These are phyloP conservation scores for Chrysoporthe cubensis DNA, from an alignment of 2,329 filamentous ascomycete species.

Conservation along the genomic window DNA sequence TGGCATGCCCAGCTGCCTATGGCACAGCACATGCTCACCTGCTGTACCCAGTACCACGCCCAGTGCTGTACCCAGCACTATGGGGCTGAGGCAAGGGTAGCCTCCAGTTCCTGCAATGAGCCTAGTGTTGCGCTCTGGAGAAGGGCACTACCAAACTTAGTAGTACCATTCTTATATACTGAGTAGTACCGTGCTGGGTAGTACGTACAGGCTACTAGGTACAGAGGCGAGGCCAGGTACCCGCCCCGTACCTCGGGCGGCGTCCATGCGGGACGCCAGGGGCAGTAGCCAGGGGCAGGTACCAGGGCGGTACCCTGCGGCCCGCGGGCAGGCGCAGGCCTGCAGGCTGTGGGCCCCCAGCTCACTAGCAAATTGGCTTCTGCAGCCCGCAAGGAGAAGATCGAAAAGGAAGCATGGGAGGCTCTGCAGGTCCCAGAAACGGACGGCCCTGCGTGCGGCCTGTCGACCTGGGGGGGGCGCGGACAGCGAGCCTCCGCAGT, in stretches of 20 bases:
- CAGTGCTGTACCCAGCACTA: too few species aligned
- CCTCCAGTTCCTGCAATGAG: background rate
- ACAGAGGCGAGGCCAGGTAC: background rate
- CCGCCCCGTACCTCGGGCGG: too few species aligned
- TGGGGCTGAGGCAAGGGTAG: conserved; percentile 3
- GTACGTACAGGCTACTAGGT: background rate
- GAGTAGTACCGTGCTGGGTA: too few species aligned
- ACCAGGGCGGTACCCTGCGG: too few species aligned
- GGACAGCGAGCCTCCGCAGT: background rate
- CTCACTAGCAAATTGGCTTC: conserved; percentile 10
- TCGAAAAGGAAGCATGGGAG: background rate
- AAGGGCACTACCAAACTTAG: background rate
- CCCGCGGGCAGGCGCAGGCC: background rate
- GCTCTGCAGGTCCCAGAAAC: conserved; percentile 4
- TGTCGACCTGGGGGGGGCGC: background rate
- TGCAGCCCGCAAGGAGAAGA: conserved; percentile 10
- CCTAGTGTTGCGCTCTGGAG: background rate
- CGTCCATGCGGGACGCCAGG: too few species aligned
- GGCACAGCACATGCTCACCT: background rate
- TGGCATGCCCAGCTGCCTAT: too few species aligned
- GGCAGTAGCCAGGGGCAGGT: too few species aligned
- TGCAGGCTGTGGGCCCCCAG: background rate
- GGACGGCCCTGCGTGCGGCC: background rate
- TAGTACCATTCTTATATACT: too few species aligned
- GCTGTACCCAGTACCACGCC: background rate